These are phyloP conservation scores for Petasospora rhodanensis DNA, from an alignment of 1,139 yeast species.

Conservation along the genomic window DNA sequence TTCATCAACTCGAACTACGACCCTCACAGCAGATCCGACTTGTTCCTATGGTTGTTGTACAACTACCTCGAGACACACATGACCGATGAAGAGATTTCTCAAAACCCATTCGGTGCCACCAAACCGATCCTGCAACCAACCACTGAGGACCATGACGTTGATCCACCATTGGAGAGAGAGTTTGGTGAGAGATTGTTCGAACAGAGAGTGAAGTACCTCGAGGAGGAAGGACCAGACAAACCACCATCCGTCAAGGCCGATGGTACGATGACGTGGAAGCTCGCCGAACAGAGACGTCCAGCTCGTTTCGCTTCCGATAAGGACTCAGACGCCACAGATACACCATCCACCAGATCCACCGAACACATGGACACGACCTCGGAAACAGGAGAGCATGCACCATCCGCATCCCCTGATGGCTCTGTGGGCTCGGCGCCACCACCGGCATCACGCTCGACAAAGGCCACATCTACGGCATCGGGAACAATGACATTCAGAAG, in stretches of 20 bases:
- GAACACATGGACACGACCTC: too few relatives aligned
- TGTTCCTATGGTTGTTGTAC: conserved; percentile 82
- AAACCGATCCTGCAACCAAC: conserved; percentile 42
- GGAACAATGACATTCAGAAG: not conserved
- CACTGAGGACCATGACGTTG: conserved; percentile 54
- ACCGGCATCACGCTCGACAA: too few relatives aligned
- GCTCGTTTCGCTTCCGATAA: too few relatives aligned
- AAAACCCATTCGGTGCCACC: conserved; percentile 62
- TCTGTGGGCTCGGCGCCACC: too few relatives aligned
- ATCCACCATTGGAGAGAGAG: conserved; percentile 63
- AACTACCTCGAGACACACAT: conserved; percentile 73
- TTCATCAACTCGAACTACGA: conserved; percentile 48
- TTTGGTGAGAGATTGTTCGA: conserved; percentile 69
- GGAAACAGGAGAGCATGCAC: not conserved
- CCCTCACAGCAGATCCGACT: conserved; percentile 61
- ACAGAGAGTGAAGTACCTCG: conserved; percentile 53
- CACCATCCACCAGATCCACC: too few relatives aligned
- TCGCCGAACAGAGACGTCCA: too few relatives aligned
- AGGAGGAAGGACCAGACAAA: conserved; percentile 11
- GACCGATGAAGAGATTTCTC: conserved; percentile 43
- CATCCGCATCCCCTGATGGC: not conserved
- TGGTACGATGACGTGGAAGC: conserved; percentile 8
- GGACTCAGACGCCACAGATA: not conserved
- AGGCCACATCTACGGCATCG: not conserved
- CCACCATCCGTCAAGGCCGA: conserved; percentile 4